These are phyloP conservation scores for Lantana camara DNA, from an alignment of 257 asterid genomes.

Conservation along the genomic window DNA sequence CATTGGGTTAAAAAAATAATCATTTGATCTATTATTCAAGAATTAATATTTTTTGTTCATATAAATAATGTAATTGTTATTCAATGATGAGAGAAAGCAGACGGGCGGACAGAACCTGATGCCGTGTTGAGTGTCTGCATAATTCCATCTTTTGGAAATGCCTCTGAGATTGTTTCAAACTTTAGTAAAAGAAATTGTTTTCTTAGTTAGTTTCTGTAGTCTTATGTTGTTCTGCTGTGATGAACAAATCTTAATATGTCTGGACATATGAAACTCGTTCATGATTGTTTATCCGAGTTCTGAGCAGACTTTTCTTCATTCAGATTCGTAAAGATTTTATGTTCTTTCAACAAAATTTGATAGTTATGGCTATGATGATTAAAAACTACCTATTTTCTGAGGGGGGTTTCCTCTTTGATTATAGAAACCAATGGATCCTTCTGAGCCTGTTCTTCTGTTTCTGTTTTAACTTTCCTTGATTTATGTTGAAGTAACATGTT, in stretches of 20 bases:
- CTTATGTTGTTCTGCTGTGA: slow-evolving; percentile 37
- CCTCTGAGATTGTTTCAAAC: slow-evolving; percentile 36
- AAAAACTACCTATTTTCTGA: slow-evolving; percentile 81
- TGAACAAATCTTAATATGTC: slow-evolving; percentile 58
- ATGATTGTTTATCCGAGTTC: slow-evolving; percentile 56
- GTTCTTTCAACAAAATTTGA: not conserved
- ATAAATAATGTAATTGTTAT: no score
- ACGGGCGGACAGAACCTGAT: slow-evolving; percentile 96
- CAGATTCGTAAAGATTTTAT: not conserved
- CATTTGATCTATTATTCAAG: no score
- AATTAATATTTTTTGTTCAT: no score
- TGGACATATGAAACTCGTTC: slow-evolving; percentile 69
- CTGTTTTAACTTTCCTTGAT: not conserved
- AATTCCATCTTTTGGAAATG: slow-evolving; percentile 47
- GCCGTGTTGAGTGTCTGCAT: slow-evolving; percentile 87
- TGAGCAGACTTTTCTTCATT: slow-evolving; percentile 39
- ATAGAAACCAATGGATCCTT: slow-evolving; percentile 92
- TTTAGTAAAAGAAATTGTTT: not conserved
- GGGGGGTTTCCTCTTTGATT: slow-evolving; percentile 52
- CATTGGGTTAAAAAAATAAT: no score
- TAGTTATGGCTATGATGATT: slow-evolving; percentile 59
- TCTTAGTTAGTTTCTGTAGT: not conserved
- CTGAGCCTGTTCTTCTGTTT: slow-evolving; percentile 47
- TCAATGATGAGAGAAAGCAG: slow-evolving; percentile 70
- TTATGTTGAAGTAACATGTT: not conserved